Evolutionary conservation across 1,284 basidiomycete species (phyloP).

Genomic region (Malassezia nana): DNA sequence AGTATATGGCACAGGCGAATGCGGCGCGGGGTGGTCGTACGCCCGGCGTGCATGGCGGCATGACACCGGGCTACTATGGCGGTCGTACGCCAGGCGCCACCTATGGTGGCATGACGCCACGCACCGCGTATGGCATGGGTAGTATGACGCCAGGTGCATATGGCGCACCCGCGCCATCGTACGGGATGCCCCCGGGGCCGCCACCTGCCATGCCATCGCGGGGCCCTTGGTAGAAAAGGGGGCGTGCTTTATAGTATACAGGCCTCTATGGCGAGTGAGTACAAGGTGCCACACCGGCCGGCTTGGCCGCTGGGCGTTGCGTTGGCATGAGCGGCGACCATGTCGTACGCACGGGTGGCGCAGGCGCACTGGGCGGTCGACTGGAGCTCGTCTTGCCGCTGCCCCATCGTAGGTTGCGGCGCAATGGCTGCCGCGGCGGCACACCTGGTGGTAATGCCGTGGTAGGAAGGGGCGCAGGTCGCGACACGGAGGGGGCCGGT

Average conservation of each 20-base stretch:
- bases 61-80: constrained; percentile 12
- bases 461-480: not conserved
- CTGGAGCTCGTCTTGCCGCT: constrained; percentile 39
- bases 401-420: constrained; percentile 44
- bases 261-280: not conserved
- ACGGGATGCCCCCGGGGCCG: constrained; percentile 4
- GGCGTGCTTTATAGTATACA: not conserved
- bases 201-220: constrained; percentile 3
- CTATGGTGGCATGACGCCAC: constrained; percentile 15
- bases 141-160: constrained; percentile 12
- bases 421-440: constrained; percentile 32
- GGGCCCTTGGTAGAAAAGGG: not conserved
- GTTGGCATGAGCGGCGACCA: not conserved
- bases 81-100: constrained; percentile 11
- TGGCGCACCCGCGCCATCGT: constrained; percentile 6
- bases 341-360: not conserved
- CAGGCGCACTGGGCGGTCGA: constrained; percentile 15
- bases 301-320: not conserved
- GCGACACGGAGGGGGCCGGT: not conserved
- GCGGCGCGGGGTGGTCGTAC: constrained; percentile 29
- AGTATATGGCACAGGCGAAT: constrained; percentile 39
- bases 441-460: constrained; percentile 8
- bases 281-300: not conserved
- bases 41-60: constrained; percentile 23
- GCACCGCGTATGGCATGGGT: constrained; percentile 5